Conservation (phyloP, 805 yeast genomes). For the Nakazawaea sp. region DNA sequence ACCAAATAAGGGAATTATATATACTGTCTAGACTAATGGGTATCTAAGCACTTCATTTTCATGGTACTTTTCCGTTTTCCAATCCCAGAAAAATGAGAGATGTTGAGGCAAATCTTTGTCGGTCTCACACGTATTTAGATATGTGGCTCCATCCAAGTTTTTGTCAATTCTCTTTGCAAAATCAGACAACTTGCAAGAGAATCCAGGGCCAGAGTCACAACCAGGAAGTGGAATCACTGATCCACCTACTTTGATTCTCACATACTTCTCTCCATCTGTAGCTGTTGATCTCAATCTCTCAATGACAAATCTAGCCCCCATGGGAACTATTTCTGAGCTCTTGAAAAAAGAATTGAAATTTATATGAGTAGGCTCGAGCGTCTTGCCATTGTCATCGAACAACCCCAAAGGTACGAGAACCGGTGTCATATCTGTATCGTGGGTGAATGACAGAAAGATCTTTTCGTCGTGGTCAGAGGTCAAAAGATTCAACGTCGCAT, state of each 20-base stretch:
- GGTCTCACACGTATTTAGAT: conserved; percentile 9
- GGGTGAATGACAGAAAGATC: conserved; percentile 41
- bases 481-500: conserved; percentile 39
- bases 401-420: conserved; percentile 43
- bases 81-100: conserved; percentile 15
- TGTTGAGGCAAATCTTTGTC: conserved; percentile 12
- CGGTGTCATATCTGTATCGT: conserved; percentile 50
- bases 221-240: conserved; percentile 42
- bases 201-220: conserved; percentile 48
- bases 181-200: conserved; percentile 15
- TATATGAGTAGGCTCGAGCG: conserved; percentile 34
- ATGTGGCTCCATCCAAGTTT: conserved; percentile 7
- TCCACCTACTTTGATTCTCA: conserved; percentile 42
- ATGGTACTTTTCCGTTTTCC: conserved; percentile 13
- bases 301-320: conserved; percentile 41
- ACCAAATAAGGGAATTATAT: not conserved
- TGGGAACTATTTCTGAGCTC: conserved; percentile 40
- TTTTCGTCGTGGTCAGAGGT: conserved; percentile 28
- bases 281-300: conserved; percentile 37
- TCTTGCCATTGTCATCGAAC: conserved; percentile 28
- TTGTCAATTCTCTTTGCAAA: conserved; percentile 1
- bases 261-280: conserved; percentile 23
- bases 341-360: conserved; percentile 42
- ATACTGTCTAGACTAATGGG: not conserved
- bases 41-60: not conserved